A percentile compares a stretch with the other conserved stretches of the same genome.
Conservation (phyloP, 768 basidiomycete genomes). For the Lactarius deliciosus region DNA sequence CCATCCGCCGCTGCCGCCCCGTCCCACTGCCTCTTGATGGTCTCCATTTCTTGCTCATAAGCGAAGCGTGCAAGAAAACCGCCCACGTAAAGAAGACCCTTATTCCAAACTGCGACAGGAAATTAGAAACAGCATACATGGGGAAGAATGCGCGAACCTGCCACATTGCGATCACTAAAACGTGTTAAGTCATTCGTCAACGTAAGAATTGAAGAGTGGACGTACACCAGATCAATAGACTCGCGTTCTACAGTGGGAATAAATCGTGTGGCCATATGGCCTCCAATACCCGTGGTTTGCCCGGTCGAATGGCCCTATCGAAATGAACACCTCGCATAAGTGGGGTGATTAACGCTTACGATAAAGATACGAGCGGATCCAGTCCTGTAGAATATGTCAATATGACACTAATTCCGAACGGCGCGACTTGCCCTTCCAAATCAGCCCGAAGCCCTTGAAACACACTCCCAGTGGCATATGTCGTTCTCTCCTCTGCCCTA, state of each 20-base stretch:
- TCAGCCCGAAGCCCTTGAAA: conserved; percentile 88
- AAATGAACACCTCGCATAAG: conserved; percentile 15
- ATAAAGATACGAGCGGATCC: conserved; percentile 84
- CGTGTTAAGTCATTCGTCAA: conserved; percentile 6
- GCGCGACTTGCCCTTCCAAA: conserved; percentile 64
- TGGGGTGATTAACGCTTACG: conserved; percentile 41
- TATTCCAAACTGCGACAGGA: conserved; percentile 71
- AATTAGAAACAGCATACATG: neutral
- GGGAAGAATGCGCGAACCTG: conserved; percentile 45
- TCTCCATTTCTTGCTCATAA: no score
- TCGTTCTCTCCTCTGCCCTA: conserved; percentile 61
- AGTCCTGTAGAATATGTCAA: conserved; percentile 40
- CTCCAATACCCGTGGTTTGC: conserved; percentile 84
- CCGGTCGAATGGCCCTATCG: conserved; percentile 81
- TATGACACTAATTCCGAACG: neutral
- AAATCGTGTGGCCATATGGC: conserved; percentile 75
- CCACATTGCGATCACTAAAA: conserved; percentile 75
- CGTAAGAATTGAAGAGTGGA: conserved; percentile 7
- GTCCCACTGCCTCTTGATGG: no score
- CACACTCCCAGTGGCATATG: conserved; percentile 68
- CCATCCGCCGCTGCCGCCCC: no score
- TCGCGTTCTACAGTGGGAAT: conserved; percentile 97
- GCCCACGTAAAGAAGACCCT: conserved; percentile 80
- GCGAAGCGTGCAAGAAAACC: conserved; percentile 33
- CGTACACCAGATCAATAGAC: conserved; percentile 83